A percentile compares a stretch with the other conserved stretches of the same genome.
Conservation (phyloP, 1,284 basidiomycete species). For the Malassezia furfur region DNA sequence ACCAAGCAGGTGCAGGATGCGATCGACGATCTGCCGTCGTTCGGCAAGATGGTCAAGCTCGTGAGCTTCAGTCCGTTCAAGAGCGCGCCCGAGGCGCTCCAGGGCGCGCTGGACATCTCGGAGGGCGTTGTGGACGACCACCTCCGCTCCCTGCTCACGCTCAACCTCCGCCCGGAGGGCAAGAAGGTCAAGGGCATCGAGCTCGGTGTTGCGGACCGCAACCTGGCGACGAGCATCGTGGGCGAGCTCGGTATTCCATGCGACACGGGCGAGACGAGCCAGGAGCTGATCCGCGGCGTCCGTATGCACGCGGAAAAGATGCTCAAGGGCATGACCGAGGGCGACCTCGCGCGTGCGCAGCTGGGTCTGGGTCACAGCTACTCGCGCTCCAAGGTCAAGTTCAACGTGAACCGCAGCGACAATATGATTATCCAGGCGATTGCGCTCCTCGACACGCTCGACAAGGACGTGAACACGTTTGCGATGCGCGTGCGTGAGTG, state of each 20-base stretch:
- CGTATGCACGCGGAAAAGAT: constrained; percentile 86
- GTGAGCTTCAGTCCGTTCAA: constrained; percentile 91
- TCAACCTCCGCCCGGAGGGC: constrained; percentile 70
- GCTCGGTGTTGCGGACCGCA: constrained; percentile 73
- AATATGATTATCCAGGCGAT: constrained; percentile 99
- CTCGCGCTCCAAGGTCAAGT: constrained; percentile 86
- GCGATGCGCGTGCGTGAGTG: constrained; percentile 97
- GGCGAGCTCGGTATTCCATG: constrained; percentile 68
- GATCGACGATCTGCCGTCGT: constrained; percentile 67
- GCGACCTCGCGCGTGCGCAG: constrained; percentile 74
- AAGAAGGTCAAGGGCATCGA: constrained; percentile 66
- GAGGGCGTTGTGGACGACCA: constrained; percentile 86
- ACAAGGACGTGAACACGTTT: constrained; percentile 99
- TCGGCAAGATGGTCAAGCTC: constrained; percentile 85
- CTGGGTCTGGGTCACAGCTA: constrained; percentile 96
- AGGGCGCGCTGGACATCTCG: constrained; percentile 92
- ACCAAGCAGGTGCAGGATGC: constrained; percentile 69
- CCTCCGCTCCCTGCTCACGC: constrained; percentile 73
- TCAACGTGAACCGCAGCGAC: constrained; percentile 98
- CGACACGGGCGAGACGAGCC: constrained; percentile 74
- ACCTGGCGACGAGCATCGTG: constrained; percentile 72
- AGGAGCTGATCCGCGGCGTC: constrained; percentile 85
- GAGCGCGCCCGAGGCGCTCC: constrained; percentile 85
- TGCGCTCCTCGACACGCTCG: constrained; percentile 92
- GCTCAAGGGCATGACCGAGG: constrained; percentile 71